phyloP scores from a whole-genome alignment of 2,329 filamentous ascomycete species.

The Fusarium heterosporum region DNA sequence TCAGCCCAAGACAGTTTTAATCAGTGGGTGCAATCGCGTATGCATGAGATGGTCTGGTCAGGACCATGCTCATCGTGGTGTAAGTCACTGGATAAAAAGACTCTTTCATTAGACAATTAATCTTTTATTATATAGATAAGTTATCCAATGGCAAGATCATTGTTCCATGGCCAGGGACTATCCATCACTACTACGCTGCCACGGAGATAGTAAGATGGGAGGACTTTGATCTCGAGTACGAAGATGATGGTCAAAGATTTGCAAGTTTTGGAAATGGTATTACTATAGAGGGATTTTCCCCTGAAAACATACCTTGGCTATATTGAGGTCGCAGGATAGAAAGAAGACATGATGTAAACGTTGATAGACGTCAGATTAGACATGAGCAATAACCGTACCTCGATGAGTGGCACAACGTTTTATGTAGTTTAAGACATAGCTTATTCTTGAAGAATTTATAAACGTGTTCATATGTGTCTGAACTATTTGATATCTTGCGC shows the following conservation, averaged over 20 bases:
- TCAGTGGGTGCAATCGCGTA: constrained; percentile 3
- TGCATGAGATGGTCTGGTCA: constrained; percentile 1
- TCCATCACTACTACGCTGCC: neutral
- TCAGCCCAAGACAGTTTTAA: constrained; percentile 1
- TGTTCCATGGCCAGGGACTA: neutral
- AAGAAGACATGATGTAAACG: too few relatives aligned
- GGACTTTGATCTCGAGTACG: neutral
- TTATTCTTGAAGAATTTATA: too few relatives aligned
- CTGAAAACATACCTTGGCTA: neutral
- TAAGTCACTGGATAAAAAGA: neutral
- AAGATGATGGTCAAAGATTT: neutral
- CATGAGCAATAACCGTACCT: too few relatives aligned
- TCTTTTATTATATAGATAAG: neutral
- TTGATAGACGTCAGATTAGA: too few relatives aligned
- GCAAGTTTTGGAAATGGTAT: constrained; percentile 1
- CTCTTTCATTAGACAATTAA: neutral
- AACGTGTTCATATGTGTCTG: too few relatives aligned
- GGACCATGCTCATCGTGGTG: constrained; percentile 4
- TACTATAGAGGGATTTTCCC: neutral
- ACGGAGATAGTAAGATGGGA: neutral
- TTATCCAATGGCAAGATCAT: neutral
- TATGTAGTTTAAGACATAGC: too few relatives aligned
- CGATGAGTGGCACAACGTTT: too few relatives aligned
- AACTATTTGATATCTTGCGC: too few relatives aligned
- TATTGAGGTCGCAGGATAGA: too few relatives aligned